Conservation (phyloP, 2,329 filamentous ascomycete genomes). For the Didymella pomorum region DNA sequence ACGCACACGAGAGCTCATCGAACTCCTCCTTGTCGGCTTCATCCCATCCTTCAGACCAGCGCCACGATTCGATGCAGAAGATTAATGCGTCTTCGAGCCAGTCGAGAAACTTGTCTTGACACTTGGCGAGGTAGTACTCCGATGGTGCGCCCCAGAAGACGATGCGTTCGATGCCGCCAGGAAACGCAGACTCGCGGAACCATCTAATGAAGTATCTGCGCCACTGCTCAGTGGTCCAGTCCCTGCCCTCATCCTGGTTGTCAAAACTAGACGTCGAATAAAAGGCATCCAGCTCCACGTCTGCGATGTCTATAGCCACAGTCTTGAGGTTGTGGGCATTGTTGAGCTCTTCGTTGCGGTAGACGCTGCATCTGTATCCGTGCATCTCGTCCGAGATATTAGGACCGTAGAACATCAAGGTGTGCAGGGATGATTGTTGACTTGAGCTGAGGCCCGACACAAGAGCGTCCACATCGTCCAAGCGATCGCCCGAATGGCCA, state of each 20-base stretch:
- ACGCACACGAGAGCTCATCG: background rate
- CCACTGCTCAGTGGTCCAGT: background rate
- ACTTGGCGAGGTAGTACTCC: background rate
- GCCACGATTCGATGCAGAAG: constrained; percentile 8
- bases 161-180: constrained; percentile 7
- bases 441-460: background rate
- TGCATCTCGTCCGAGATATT: background rate
- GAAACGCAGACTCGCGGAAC: constrained; percentile 9
- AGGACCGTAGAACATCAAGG: constrained; percentile 23
- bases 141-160: constrained; percentile 7
- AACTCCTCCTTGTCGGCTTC: background rate
- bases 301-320: constrained; percentile 5
- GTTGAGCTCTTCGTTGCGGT: constrained; percentile 12
- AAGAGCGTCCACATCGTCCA: constrained; percentile 8
- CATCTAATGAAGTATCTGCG: constrained; percentile 5
- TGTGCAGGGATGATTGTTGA: constrained; percentile 11
- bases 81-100: constrained; percentile 14
- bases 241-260: background rate
- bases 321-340: constrained; percentile 1
- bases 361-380: constrained; percentile 12
- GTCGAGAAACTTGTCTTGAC: background rate
- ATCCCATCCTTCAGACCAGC: background rate
- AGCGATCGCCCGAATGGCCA: background rate
- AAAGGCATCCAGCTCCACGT: constrained; percentile 10
- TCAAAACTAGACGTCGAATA: background rate